Evolutionary conservation across 805 yeast species (phyloP).

Genomic region (Myxozyma mucilagina): DNA sequence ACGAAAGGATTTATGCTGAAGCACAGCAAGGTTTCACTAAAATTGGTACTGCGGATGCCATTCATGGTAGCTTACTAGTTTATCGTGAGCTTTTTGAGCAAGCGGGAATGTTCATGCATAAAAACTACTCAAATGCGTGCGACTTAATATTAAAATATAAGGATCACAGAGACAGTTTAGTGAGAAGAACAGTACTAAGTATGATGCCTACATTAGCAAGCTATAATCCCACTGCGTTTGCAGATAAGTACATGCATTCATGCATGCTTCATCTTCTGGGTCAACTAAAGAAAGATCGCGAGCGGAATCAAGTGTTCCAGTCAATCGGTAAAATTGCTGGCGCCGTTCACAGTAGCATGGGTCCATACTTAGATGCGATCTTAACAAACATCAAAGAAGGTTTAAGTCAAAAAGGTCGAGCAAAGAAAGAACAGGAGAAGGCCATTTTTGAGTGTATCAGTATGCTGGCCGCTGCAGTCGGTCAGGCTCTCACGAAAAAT

Average conservation of each 20-base stretch:
- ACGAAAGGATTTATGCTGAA: constrained; percentile 64
- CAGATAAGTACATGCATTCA: constrained; percentile 75
- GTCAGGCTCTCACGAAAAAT: constrained; percentile 89
- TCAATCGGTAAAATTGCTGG: constrained; percentile 83
- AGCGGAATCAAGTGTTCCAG: constrained; percentile 70
- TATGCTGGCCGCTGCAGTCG: constrained; percentile 82
- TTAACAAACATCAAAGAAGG: constrained; percentile 81
- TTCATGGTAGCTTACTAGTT: constrained; percentile 86
- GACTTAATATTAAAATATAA: constrained; percentile 70
- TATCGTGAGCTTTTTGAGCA: constrained; percentile 73
- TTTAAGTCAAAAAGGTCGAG: constrained; percentile 57
- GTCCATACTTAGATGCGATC: constrained; percentile 85
- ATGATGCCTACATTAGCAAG: constrained; percentile 81
- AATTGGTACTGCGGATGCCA: constrained; percentile 56
- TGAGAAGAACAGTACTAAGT: constrained; percentile 80
- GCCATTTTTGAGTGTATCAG: constrained; percentile 88
- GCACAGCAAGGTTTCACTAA: constrained; percentile 57
- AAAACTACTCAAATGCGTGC: constrained; percentile 73
- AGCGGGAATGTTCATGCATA: constrained; percentile 70
- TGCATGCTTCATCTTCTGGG: constrained; percentile 74
- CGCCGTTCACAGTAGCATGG: constrained; percentile 77
- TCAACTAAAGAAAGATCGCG: constrained; percentile 74
- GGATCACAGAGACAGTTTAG: constrained; percentile 71
- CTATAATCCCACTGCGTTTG: constrained; percentile 72
- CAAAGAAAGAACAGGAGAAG: constrained; percentile 72